phyloP scores from a whole-genome alignment of 2,329 filamentous ascomycete species.

The Botrytis hyacinthi region DNA sequence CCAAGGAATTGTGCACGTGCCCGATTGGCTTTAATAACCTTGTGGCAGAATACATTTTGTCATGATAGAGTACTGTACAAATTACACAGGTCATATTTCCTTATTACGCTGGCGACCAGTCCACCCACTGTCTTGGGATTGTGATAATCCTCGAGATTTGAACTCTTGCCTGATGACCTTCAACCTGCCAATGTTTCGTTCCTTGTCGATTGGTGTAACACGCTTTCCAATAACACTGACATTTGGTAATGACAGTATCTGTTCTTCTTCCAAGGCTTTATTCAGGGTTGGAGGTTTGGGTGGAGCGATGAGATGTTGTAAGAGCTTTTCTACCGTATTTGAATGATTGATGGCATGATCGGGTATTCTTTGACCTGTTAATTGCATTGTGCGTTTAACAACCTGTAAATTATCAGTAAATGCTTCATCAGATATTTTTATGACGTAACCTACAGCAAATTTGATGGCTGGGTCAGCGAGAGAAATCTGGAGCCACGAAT shows the following conservation, averaged over 20 bases:
- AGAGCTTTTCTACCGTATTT: slow-evolving; percentile 52
- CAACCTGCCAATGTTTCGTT: slow-evolving; percentile 70
- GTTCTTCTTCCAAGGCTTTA: slow-evolving; percentile 51
- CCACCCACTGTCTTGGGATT: background rate
- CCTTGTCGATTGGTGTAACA: slow-evolving; percentile 68
- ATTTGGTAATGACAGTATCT: slow-evolving; percentile 60
- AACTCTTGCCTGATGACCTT: slow-evolving; percentile 77
- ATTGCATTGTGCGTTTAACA: slow-evolving; percentile 74
- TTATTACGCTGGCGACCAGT: background rate
- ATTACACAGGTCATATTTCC: background rate
- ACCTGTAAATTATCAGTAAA: slow-evolving; percentile 52
- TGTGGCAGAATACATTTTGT: background rate
- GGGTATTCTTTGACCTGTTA: slow-evolving; percentile 73
- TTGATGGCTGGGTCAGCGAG: slow-evolving; percentile 60
- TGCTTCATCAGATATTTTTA: background rate
- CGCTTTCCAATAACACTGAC: slow-evolving; percentile 64
- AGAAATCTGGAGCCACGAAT: slow-evolving; percentile 56
- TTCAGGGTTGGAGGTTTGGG: slow-evolving; percentile 62
- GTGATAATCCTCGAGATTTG: slow-evolving; percentile 58
- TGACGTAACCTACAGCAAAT: slow-evolving; percentile 63
- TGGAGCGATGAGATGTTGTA: slow-evolving; percentile 52
- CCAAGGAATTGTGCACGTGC: background rate
- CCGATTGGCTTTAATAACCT: background rate
- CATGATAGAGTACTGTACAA: slow-evolving; percentile 7
- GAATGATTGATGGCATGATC: slow-evolving; percentile 64